Conservation (phyloP, 192 early-diverging fungal genomes). For the Podila horticola region DNA sequence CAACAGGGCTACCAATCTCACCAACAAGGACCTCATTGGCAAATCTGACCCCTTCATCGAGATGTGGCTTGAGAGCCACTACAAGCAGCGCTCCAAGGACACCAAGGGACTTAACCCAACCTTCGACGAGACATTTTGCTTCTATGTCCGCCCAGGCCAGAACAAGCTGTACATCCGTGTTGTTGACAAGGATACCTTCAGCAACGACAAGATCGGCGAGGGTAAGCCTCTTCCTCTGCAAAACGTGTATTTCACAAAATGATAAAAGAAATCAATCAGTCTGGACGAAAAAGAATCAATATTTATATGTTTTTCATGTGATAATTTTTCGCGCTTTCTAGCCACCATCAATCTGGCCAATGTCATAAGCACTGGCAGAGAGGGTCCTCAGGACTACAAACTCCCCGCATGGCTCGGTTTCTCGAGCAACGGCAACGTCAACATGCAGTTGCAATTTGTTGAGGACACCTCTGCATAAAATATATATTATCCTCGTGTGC, state of each 20-base stretch:
- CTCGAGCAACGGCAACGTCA: conserved; percentile 30
- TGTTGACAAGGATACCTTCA: conserved; percentile 40
- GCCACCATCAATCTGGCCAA: conserved; percentile 16
- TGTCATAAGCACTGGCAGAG: conserved; percentile 10
- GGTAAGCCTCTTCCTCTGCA: not conserved
- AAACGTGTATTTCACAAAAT: not conserved
- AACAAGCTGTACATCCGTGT: conserved; percentile 42
- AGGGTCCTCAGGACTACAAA: conserved; percentile 30
- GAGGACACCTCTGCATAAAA: conserved; percentile 17
- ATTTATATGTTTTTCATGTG: too few relatives aligned
- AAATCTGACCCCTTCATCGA: conserved; percentile 19
- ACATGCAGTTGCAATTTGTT: conserved; percentile 38
- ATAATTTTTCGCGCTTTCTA: not conserved
- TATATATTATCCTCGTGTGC: not conserved
- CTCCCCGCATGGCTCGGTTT: conserved; percentile 44
- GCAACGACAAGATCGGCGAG: conserved; percentile 49
- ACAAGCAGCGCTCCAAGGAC: conserved; percentile 27
- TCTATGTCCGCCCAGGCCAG: conserved; percentile 18
- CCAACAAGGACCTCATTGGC: conserved; percentile 12
- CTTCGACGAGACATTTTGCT: conserved; percentile 15
- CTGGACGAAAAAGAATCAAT: too few relatives aligned
- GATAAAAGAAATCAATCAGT: too few relatives aligned
- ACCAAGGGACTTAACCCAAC: conserved; percentile 18
- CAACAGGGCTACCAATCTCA: conserved; percentile 12
- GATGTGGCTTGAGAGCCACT: conserved; percentile 13